These are phyloP conservation scores for Asterochloris erici DNA, from an alignment of 139 green algal genomes.

Conservation along the genomic window DNA sequence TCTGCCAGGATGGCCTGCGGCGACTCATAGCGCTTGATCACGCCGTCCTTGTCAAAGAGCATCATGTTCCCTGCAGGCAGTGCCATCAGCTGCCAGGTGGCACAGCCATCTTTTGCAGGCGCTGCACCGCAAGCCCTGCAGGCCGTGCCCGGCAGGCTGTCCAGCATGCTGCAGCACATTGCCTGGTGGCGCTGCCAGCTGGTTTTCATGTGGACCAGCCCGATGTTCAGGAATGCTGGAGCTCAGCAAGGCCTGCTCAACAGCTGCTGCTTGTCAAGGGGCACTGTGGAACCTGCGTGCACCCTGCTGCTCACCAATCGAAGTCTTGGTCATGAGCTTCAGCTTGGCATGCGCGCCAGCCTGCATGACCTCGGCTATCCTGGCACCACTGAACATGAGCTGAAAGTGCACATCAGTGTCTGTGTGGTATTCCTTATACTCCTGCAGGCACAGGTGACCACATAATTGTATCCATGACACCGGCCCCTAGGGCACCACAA, in stretches of 20 bases:
- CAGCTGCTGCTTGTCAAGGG: not conserved
- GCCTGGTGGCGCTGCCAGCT: not conserved
- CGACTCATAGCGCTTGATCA: conserved; percentile 87
- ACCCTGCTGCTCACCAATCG: conserved; percentile 7
- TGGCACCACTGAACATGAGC: conserved; percentile 62
- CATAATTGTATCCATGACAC: not conserved
- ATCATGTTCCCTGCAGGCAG: conserved; percentile 91
- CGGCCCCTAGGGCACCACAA: not conserved
- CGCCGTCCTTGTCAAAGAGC: conserved; percentile 87
- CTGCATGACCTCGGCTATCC: conserved; percentile 15
- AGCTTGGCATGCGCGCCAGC: conserved; percentile 2
- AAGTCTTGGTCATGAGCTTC: conserved; percentile 18
- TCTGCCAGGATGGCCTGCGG: conserved; percentile 88
- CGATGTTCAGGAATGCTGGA: too few species aligned
- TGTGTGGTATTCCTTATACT: conserved; percentile 92
- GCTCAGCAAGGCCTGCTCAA: too few species aligned
- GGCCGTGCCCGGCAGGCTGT: not conserved
- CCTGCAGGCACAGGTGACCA: conserved; percentile 49
- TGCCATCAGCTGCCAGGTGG: not conserved
- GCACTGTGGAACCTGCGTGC: not conserved
- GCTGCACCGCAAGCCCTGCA: too few species aligned
- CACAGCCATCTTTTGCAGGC: not conserved
- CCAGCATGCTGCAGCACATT: not conserved
- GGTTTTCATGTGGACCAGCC: too few species aligned
- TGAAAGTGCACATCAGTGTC: conserved; percentile 90